These are phyloP conservation scores for Dictyostelium purpureum DNA, from an alignment of 78 protist genomes.

Conservation along the genomic window DNA sequence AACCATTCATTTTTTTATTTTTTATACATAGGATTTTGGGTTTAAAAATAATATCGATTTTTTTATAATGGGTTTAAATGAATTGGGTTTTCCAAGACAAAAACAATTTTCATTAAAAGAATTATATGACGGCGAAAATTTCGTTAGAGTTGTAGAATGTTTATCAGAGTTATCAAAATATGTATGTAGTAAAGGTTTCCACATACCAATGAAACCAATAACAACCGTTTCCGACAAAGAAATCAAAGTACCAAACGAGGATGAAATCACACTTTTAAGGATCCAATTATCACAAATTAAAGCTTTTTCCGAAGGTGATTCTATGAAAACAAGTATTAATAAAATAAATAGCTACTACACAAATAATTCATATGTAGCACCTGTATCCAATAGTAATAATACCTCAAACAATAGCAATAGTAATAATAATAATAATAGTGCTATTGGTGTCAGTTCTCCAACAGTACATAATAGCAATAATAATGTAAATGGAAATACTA, in stretches of 20 bases:
- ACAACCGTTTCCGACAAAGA: not conserved
- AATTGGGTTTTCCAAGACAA: slow-evolving; percentile 31
- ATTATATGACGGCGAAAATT: slow-evolving; percentile 21
- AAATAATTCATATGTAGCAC: not conserved
- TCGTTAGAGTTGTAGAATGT: slow-evolving; percentile 35
- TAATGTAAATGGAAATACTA: not conserved
- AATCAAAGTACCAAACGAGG: slow-evolving; percentile 13
- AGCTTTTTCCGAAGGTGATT: too few species aligned
- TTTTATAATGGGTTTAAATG: slow-evolving; percentile 43
- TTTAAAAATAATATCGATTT: slow-evolving; percentile 9
- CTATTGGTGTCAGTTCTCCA: not conserved
- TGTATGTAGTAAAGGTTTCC: not conserved
- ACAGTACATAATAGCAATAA: not conserved
- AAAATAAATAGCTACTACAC: not conserved
- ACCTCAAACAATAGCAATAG: not conserved
- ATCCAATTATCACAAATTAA: slow-evolving; percentile 13
- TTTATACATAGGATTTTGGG: slow-evolving; percentile 3
- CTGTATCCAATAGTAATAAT: slow-evolving; percentile 21
- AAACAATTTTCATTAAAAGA: slow-evolving; percentile 19
- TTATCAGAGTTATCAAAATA: not conserved
- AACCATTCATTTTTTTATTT: too few species aligned
- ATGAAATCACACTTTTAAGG: not conserved
- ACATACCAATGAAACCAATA: not conserved
- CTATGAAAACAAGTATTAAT: not conserved
- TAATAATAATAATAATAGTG: not conserved